Evolutionary conservation across 2,329 filamentous ascomycete genomes (phyloP).

Genomic region (Trichoderma breve): DNA sequence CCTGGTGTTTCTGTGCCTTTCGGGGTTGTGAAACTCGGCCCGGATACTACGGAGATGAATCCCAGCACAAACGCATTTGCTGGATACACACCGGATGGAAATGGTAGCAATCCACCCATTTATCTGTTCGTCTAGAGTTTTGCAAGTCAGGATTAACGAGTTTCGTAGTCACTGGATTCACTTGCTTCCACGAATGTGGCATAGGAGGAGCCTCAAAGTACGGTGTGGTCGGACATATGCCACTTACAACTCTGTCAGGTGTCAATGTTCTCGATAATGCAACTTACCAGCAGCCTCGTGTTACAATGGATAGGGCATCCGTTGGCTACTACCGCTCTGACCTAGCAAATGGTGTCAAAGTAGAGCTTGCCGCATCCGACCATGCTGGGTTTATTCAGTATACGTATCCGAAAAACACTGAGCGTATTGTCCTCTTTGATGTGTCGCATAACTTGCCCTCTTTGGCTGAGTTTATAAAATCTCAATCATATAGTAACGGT

Average conservation of each 20-base stretch:
- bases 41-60: conserved; percentile 34
- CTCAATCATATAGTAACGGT: conserved; percentile 43
- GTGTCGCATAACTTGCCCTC: conserved; percentile 48
- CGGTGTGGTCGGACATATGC: conserved; percentile 52
- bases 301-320: conserved; percentile 40
- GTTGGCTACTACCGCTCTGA: conserved; percentile 55
- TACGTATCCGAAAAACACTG: conserved; percentile 42
- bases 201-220: conserved; percentile 61
- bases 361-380: conserved; percentile 48
- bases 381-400: conserved; percentile 54
- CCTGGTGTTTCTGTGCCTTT: conserved; percentile 44
- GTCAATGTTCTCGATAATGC: conserved; percentile 48
- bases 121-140: background rate
- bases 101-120: conserved; percentile 25
- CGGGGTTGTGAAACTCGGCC: conserved; percentile 45
- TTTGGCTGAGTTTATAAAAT: conserved; percentile 33
- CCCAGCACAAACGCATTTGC: conserved; percentile 28
- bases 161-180: conserved; percentile 43
- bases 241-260: conserved; percentile 40
- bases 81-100: conserved; percentile 41
- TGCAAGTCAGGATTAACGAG: background rate
- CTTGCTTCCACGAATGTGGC: conserved; percentile 55
- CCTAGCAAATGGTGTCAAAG: conserved; percentile 47
- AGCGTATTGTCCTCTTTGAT: conserved; percentile 45
- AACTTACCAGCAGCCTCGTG: conserved; percentile 45